Evolutionary conservation across 176 grass and related monocot genomes (phyloP).

Genomic region (Aechmea fasciata): DNA sequence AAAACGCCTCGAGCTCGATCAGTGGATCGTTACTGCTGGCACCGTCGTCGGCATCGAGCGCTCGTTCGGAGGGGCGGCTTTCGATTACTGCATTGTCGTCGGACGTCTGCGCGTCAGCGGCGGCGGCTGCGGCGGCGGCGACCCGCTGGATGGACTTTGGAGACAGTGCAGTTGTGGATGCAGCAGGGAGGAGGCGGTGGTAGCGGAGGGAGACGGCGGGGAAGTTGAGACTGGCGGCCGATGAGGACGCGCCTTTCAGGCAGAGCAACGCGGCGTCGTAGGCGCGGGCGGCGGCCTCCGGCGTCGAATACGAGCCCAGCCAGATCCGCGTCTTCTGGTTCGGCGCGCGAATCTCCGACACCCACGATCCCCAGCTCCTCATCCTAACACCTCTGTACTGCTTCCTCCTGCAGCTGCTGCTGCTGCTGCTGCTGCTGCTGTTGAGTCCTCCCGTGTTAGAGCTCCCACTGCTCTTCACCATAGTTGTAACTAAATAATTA

Average conservation of each 20-base stretch:
- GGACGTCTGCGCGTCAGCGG: background rate
- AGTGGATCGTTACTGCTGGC: background rate
- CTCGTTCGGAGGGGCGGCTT: background rate
- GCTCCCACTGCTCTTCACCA: conserved; percentile 45
- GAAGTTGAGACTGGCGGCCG: conserved; percentile 77
- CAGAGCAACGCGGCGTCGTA: conserved; percentile 84
- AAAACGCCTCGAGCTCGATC: conserved; percentile 52
- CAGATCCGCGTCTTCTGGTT: conserved; percentile 85
- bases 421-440: background rate
- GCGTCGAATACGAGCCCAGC: conserved; percentile 78
- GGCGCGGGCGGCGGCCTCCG: conserved; percentile 77
- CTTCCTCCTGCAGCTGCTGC: conserved; percentile 19
- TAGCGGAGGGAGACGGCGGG: conserved; percentile 34
- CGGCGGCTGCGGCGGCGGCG: background rate
- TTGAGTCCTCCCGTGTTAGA: background rate
- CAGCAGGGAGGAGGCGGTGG: conserved; percentile 33
- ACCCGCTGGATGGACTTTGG: background rate
- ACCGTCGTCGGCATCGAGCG: background rate
- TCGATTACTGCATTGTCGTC: background rate
- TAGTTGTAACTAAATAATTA: background rate
- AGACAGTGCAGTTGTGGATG: conserved; percentile 9
- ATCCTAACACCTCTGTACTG: conserved; percentile 88
- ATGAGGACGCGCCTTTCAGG: conserved; percentile 38
- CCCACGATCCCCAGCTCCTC: conserved; percentile 94
- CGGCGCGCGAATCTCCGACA: conserved; percentile 80